A percentile compares a stretch with the other conserved stretches of the same genome.
Conservation (phyloP, 2,329 filamentous ascomycete species). For the Lachnellula suecica region DNA sequence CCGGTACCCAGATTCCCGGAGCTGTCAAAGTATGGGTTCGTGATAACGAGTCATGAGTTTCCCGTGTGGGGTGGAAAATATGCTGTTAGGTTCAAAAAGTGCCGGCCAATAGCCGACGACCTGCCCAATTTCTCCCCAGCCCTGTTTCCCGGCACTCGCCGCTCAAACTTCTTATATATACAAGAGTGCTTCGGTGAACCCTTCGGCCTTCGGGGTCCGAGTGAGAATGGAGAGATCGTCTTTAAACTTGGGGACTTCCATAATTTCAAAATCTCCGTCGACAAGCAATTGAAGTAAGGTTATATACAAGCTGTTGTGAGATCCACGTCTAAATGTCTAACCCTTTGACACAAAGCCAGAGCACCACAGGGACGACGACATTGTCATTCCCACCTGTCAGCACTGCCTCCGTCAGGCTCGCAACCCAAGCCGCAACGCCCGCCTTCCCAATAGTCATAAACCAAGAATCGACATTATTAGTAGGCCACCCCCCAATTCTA, state of each 20-base stretch:
- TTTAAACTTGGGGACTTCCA: too few species aligned
- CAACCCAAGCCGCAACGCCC: conserved; percentile 69
- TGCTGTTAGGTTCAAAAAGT: background rate
- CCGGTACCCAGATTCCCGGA: too few species aligned
- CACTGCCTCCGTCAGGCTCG: conserved; percentile 91
- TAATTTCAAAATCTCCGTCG: too few species aligned
- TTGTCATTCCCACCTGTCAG: conserved; percentile 98
- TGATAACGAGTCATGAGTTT: conserved; percentile 4
- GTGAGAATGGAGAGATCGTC: too few species aligned
- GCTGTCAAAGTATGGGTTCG: background rate
- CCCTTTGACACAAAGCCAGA: conserved; percentile 93
- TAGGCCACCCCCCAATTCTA: conserved; percentile 72
- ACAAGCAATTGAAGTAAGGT: too few species aligned
- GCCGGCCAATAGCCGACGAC: background rate
- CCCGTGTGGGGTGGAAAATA: background rate
- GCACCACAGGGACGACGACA: conserved; percentile 87
- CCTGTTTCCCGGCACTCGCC: background rate
- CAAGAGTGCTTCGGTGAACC: too few species aligned
- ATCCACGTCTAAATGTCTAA: conserved; percentile 31
- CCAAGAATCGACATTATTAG: conserved; percentile 75
- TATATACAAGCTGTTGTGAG: too few species aligned
- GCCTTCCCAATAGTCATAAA: conserved; percentile 69
- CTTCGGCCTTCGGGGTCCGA: too few species aligned
- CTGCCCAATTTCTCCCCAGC: background rate
- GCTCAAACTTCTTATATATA: too few species aligned